Percentiles rank a stretch among this genome's conserved stretches.
Conservation (phyloP, 768 basidiomycete genomes). For the Kwoniella heveanensis region DNA sequence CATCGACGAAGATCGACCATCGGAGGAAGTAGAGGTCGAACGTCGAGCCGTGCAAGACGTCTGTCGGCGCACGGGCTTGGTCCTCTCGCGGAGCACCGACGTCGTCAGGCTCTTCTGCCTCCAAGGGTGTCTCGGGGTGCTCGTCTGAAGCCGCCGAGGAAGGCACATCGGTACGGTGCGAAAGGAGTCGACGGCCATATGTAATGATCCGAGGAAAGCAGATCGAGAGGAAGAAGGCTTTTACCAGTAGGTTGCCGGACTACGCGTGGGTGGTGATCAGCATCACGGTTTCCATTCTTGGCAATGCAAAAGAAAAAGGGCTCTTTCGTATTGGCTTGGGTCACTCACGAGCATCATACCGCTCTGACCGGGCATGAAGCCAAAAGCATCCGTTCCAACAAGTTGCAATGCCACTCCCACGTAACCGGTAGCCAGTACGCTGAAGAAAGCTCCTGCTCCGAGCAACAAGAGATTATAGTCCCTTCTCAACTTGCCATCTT, state of each 20-base stretch:
- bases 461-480: constrained; percentile 45
- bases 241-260: constrained; percentile 33
- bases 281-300: no score
- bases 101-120: constrained; percentile 35
- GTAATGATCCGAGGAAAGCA: constrained; percentile 42
- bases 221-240: constrained; percentile 46
- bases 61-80: constrained; percentile 28
- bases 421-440: constrained; percentile 50
- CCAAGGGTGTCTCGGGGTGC: constrained; percentile 22
- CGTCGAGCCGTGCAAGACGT: constrained; percentile 35
- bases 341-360: constrained; percentile 39
- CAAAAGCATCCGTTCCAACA: constrained; percentile 48
- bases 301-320: no score
- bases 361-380: constrained; percentile 42
- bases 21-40: constrained; percentile 55
- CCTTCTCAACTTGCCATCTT: constrained; percentile 16
- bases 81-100: constrained; percentile 23
- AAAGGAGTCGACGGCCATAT: constrained; percentile 31
- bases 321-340: no score
- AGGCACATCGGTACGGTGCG: constrained; percentile 12
- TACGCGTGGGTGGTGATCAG: neutral
- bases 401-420: constrained; percentile 51
- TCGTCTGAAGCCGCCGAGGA: constrained; percentile 13
- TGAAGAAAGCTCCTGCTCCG: constrained; percentile 44
- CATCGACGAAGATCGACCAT: constrained; percentile 50